Base-by-base conservation (phyloP, 2,329 filamentous ascomycete genomes). In the Aureobasidium sp. region DNA sequence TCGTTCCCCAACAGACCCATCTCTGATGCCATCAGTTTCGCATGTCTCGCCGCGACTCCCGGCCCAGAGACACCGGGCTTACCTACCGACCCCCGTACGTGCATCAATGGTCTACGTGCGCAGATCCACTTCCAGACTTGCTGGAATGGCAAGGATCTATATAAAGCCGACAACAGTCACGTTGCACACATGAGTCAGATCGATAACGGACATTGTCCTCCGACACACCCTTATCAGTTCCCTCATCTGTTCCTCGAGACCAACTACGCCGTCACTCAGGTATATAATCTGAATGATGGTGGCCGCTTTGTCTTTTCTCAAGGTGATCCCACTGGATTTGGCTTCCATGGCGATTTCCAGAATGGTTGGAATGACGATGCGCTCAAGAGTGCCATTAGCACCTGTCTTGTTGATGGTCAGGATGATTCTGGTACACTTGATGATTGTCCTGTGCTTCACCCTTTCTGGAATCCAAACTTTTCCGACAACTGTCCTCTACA, bases 331-430 rank as follows among this genome's bases (percentile, higher is more conserved):
- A 81, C 78, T 2, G 80, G 81, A 7, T 82, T 78, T 64, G 79
- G 80, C 2, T 79, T 81, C 66, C 82, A 84, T 63, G 82, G 78
- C 7, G 81, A 82, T 61, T 82, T 82, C 64, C 72, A 79, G 63
- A 81, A 81, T 55, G 80, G 79, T n/a, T 80, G 78, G 76, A 72
- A 80, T 53, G 67, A 70, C 51, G 67, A 66, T 15, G 71, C 77
- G 17, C 72, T 80, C 37, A 67, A 71, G 36, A 61, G 71, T 27
- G 78, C 77, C 0, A 69, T 78, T 17, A 65, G 69, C 34, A 66
- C 71, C 25, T 74, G 73, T 64, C 70, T 73, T 31, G 68, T 68
- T 1, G 68, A 72, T 52, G 68, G 70, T 12, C 59, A 42, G 20
- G 62, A 60, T 27, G 37, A 55, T 45, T 70, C 68, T 53, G 74